Evolutionary conservation across 805 yeast genomes (phyloP).

Genomic region (Wickerhamomyces rabaulensis): DNA sequence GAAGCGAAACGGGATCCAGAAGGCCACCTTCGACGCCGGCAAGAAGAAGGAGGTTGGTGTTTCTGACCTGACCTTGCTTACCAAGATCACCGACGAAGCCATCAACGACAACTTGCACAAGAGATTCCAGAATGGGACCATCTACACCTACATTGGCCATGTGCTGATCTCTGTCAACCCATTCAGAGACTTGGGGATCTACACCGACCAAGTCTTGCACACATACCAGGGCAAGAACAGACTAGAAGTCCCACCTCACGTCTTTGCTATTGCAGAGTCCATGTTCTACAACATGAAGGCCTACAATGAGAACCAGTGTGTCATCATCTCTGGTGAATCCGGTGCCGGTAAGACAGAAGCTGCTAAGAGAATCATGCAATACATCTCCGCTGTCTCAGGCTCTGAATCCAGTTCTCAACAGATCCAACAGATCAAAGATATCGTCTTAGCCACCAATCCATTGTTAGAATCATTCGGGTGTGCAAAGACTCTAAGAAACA

Average conservation of each 20-base stretch:
- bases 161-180: slow-evolving; percentile 96
- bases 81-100: slow-evolving; percentile 85
- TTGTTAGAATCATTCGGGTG: slow-evolving; percentile 88
- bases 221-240: slow-evolving; percentile 88
- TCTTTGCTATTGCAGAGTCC: slow-evolving; percentile 93
- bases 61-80: slow-evolving; percentile 83
- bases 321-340: slow-evolving; percentile 94
- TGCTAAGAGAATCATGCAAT: slow-evolving; percentile 96
- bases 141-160: slow-evolving; percentile 91
- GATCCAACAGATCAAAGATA: slow-evolving; percentile 86
- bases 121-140: slow-evolving; percentile 82
- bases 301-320: slow-evolving; percentile 93
- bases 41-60: slow-evolving; percentile 98
- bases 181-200: slow-evolving; percentile 92
- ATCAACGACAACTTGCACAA: slow-evolving; percentile 88
- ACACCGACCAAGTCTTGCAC: slow-evolving; percentile 71
- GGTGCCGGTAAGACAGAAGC: slow-evolving; percentile 99
- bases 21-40: slow-evolving; percentile 83
- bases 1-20: slow-evolving; percentile 59
- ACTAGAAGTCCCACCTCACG: slow-evolving; percentile 96
- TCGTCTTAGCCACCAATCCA: slow-evolving; percentile 97
- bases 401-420: slow-evolving; percentile 53
- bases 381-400: slow-evolving; percentile 85
- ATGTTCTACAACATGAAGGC: slow-evolving; percentile 95
- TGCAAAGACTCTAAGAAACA: slow-evolving; percentile 86